Conservation (phyloP, 2,329 filamentous ascomycete species). For the Aspergillus ochraceus region DNA sequence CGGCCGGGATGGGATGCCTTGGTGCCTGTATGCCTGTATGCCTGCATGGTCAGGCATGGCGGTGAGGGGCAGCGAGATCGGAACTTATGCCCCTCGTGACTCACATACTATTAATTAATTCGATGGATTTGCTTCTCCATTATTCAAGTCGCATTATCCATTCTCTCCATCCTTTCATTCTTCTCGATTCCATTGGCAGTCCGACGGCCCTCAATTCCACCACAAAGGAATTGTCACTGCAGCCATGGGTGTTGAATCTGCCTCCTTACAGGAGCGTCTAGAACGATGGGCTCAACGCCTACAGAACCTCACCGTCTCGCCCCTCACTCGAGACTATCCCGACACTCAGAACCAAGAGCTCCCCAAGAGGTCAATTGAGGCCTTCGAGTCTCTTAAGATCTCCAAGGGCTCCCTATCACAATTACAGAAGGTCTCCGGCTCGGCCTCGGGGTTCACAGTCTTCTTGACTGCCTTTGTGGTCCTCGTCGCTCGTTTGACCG, state of each 20-base stretch:
- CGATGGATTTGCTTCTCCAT: neutral
- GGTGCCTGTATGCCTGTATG: neutral
- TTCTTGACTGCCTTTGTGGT: slow-evolving; percentile 47
- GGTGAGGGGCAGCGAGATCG: neutral
- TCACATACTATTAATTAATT: slow-evolving; percentile 4
- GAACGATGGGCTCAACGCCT: slow-evolving; percentile 44
- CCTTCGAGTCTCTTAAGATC: slow-evolving; percentile 43
- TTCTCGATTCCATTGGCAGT: slow-evolving; percentile 11
- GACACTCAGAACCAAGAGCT: slow-evolving; percentile 38
- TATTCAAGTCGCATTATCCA: neutral
- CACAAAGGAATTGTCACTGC: slow-evolving; percentile 19
- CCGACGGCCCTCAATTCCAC: slow-evolving; percentile 4
- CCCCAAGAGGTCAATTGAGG: slow-evolving; percentile 42
- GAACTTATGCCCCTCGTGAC: neutral
- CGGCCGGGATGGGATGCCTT: neutral
- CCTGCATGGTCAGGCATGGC: neutral
- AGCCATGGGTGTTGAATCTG: slow-evolving; percentile 36
- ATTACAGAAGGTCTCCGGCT: slow-evolving; percentile 38
- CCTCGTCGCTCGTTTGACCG: slow-evolving; percentile 47
- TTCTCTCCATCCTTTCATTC: neutral
- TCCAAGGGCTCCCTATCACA: slow-evolving; percentile 37
- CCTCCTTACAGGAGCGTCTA: slow-evolving; percentile 39
- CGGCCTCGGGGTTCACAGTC: slow-evolving; percentile 40
- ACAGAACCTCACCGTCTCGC: slow-evolving; percentile 44
- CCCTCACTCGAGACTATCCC: slow-evolving; percentile 47